Conservation (phyloP, 1,139 yeast species). For the Kluyveromyces sp. region DNA sequence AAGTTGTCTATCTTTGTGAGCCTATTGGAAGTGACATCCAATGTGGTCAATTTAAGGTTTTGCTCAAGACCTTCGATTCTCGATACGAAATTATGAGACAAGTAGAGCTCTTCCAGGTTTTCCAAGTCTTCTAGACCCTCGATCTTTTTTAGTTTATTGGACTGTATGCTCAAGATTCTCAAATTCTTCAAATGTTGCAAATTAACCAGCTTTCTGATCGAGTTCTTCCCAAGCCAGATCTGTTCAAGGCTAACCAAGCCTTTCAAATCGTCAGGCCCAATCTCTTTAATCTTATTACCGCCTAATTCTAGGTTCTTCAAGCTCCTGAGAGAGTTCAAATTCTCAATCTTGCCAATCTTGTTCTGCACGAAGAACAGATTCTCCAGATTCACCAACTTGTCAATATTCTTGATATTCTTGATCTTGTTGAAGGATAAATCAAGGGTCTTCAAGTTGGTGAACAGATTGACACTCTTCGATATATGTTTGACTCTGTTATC, state of each 20-base stretch:
- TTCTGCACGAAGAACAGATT: conserved; percentile 85
- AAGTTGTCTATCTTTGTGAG: conserved; percentile 58
- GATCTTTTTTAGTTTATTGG: conserved; percentile 70
- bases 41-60: conserved; percentile 56
- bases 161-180: conserved; percentile 77
- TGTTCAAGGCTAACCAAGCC: conserved; percentile 56
- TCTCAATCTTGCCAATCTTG: conserved; percentile 66
- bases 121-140: conserved; percentile 73
- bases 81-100: conserved; percentile 77
- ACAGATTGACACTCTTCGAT: conserved; percentile 54
- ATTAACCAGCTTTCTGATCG: conserved; percentile 59
- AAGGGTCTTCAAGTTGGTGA: conserved; percentile 50
- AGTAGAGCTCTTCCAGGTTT: conserved; percentile 75
- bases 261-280: conserved; percentile 39
- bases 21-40: conserved; percentile 77
- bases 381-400: conserved; percentile 52
- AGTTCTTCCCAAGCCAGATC: conserved; percentile 91
- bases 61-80: conserved; percentile 74
- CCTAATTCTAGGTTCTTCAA: conserved; percentile 80
- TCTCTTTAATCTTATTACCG: conserved; percentile 69
- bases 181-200: conserved; percentile 56
- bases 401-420: conserved; percentile 76
- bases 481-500: conserved; percentile 90
- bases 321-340: conserved; percentile 51
- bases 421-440: conserved; percentile 91